Base-by-base conservation (phyloP, 768 basidiomycete species). In the Chlorophyllum brunneum region DNA sequence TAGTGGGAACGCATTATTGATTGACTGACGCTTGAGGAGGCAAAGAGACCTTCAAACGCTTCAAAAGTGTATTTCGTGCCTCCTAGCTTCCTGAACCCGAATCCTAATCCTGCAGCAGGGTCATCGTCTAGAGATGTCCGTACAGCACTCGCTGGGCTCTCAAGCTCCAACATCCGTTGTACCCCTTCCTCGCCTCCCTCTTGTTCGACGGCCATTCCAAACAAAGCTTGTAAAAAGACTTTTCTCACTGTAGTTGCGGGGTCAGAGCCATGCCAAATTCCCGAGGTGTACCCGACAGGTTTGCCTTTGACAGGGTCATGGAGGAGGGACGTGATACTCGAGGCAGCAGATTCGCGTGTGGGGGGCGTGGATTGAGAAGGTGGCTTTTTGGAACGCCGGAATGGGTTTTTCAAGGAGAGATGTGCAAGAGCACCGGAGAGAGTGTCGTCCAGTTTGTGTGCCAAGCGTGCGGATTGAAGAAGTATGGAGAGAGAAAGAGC, bases 391-490 rank as follows among this genome's bases (percentile, higher is more conserved):
- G 23, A 8, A 40, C 57, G 52, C 29, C 63, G 62, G 58, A 76
- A 72, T 5, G 67, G 66, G 40, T 65, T 71, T 44, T 67, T 65
- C 3, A 73, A 55, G 10, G 68, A 67, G 4, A 81, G 63, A 18
- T 78, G 69, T 2, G 78, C 75, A 2, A 83, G 57, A 5, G 76
- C 77, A 15, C 79, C 80, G 2, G 72, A 47, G 38, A 82, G 70
- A 7, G 78, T 71, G 20, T 78, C 74, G 50, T 85, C 79, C 56
- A 78, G 65, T 45, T 73, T 71, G 20, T 70, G 66, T 3, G 82
- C 79, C 15, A 76, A 68, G 2, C 82, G 71, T 1, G 85, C 83
- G 1, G 82, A 71, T 47, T 82, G 76, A 42, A 92, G 73, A 9
- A 92, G 61, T 48, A 84, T 70, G 38, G 74, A 71, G 47, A 92